Evolutionary conservation across 1,284 basidiomycete species (phyloP).

Genomic region (Ustilago vetiveriae): DNA sequence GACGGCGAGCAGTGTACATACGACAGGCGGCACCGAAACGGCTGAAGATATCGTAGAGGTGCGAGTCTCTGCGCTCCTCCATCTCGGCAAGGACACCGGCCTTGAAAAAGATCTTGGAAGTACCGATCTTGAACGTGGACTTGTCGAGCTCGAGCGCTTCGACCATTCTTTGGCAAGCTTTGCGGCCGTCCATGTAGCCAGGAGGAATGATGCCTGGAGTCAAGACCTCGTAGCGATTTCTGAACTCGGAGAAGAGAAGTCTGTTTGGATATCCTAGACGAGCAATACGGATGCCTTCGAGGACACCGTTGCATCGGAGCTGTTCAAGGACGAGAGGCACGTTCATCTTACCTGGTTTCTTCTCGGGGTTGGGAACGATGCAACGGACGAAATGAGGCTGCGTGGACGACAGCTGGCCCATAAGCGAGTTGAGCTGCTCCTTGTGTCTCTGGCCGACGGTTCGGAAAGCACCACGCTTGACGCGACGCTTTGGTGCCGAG

Average conservation of each 20-base stretch:
- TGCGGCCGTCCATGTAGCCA: conserved; percentile 96
- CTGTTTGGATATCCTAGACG: conserved; percentile 97
- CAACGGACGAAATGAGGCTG: conserved; percentile 99
- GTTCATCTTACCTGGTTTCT: conserved; percentile 91
- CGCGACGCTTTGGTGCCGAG: conserved; percentile 72
- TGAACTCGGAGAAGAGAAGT: conserved; percentile 94
- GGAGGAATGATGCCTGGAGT: conserved; percentile 90
- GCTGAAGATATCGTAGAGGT: conserved; percentile 89
- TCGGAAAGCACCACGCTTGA: conserved; percentile 96
- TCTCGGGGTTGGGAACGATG: conserved; percentile 93
- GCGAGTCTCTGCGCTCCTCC: conserved; percentile 87
- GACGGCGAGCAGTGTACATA: conserved; percentile 84
- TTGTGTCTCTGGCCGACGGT: conserved; percentile 96
- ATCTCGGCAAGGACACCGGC: conserved; percentile 97
- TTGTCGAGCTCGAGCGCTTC: conserved; percentile 87
- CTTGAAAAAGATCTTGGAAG: conserved; percentile 99
- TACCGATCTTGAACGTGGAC: conserved; percentile 86
- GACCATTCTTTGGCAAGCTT: conserved; percentile 93
- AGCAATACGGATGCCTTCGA: conserved; percentile 98
- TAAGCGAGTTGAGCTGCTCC: conserved; percentile 90
- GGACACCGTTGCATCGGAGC: conserved; percentile 95
- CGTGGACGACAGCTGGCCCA: conserved; percentile 89
- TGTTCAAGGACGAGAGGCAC: conserved; percentile 96
- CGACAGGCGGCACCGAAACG: conserved; percentile 85
- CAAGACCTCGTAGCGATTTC: conserved; percentile 94